Percentiles rank a stretch among this genome's conserved stretches.
Evolutionary conservation across 768 basidiomycete species (phyloP).

Genomic region (Boletellus ananas): DNA sequence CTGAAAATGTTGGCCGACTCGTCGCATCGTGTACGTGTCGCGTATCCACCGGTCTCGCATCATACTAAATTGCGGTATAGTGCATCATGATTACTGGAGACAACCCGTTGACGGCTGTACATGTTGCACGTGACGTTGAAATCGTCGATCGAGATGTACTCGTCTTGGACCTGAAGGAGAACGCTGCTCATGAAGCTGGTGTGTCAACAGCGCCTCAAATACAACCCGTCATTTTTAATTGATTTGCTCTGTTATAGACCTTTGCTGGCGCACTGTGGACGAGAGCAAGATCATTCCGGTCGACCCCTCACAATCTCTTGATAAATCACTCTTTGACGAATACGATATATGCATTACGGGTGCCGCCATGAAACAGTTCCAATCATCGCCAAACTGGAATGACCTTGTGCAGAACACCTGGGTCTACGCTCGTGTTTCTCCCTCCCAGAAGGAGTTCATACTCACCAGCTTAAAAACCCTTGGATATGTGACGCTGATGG

Average conservation of each 20-base stretch:
- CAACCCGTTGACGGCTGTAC: constrained; percentile 94
- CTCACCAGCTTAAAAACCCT: constrained; percentile 84
- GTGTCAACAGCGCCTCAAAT: constrained; percentile 20
- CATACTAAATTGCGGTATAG: constrained; percentile 36
- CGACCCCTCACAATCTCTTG: constrained; percentile 73
- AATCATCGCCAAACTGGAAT: constrained; percentile 64
- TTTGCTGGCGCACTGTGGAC: constrained; percentile 92
- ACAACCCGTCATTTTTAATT: background rate
- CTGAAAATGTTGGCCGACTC: constrained; percentile 95
- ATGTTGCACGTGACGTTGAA: constrained; percentile 94
- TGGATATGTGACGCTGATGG: constrained; percentile 95
- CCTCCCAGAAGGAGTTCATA: constrained; percentile 93
- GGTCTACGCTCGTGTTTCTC: constrained; percentile 98
- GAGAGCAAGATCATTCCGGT: constrained; percentile 87
- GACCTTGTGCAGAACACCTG: constrained; percentile 90
- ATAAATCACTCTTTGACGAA: constrained; percentile 68
- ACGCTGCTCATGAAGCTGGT: constrained; percentile 68
- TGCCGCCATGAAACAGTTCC: constrained; percentile 85
- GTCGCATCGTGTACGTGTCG: constrained; percentile 80
- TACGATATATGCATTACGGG: constrained; percentile 99
- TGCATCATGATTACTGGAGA: constrained; percentile 99
- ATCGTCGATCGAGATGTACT: constrained; percentile 94
- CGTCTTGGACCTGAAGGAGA: constrained; percentile 87
- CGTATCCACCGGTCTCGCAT: background rate
- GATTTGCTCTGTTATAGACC: constrained; percentile 43